Evolutionary conservation across 2,329 filamentous ascomycete species (phyloP).

Genomic region (Colletotrichum sp.): DNA sequence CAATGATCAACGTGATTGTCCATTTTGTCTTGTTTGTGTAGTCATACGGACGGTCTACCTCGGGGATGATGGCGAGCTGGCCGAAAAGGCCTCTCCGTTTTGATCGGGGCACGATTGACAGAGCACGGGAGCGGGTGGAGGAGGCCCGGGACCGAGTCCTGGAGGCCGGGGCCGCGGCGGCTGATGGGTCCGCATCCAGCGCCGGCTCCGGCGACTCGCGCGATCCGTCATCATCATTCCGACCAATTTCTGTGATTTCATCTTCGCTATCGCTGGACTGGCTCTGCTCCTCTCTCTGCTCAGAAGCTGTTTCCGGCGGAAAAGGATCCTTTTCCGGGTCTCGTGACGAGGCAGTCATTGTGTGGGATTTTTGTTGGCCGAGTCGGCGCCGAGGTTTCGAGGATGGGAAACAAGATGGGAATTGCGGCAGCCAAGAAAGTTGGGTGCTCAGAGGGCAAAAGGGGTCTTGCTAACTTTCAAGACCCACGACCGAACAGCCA

Average conservation of each 20-base stretch:
- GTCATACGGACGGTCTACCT: conserved; percentile 77
- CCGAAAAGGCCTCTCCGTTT: conserved; percentile 75
- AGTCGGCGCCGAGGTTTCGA: conserved; percentile 6
- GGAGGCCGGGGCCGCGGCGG: conserved; percentile 12
- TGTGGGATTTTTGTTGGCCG: neutral
- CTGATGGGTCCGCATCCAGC: neutral
- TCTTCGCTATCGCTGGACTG: conserved; percentile 12
- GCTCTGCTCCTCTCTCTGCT: neutral
- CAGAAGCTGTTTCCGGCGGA: neutral
- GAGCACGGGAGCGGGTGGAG: conserved; percentile 41
- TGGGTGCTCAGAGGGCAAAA: neutral
- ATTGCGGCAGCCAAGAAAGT: neutral
- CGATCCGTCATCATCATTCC: neutral
- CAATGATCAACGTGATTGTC: conserved; percentile 80
- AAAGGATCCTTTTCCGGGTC: conserved; percentile 18
- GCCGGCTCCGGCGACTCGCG: neutral
- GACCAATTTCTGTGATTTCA: conserved; percentile 5
- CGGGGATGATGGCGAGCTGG: conserved; percentile 73
- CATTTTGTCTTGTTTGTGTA: conserved; percentile 81
- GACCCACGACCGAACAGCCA: neutral
- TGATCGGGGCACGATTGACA: conserved; percentile 46
- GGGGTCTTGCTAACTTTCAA: neutral
- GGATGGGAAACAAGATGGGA: neutral
- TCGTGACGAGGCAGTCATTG: neutral
- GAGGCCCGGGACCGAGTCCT: conserved; percentile 37